Evolutionary conservation across 2,329 filamentous ascomycete genomes (phyloP).

Genomic region (Chrysosporium keratinophilum): DNA sequence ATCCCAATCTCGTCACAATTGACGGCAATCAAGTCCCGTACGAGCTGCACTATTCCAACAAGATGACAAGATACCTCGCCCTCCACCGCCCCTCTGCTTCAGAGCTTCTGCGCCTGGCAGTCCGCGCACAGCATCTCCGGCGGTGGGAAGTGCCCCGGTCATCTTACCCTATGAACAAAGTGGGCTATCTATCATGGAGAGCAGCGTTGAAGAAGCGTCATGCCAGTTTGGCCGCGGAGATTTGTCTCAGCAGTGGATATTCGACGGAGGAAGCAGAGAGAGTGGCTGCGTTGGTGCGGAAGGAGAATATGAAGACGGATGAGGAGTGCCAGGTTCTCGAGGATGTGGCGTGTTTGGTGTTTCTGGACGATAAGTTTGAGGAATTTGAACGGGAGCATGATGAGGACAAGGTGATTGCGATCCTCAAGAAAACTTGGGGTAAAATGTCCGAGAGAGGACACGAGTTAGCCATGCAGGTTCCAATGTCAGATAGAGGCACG

Average conservation of each 20-base stretch:
- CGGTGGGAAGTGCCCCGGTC: constrained; percentile 73
- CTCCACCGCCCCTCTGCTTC: constrained; percentile 52
- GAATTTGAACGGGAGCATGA: constrained; percentile 63
- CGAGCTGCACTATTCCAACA: constrained; percentile 70
- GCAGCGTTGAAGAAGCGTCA: constrained; percentile 63
- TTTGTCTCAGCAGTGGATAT: constrained; percentile 46
- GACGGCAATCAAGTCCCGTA: constrained; percentile 48
- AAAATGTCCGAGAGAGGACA: constrained; percentile 60
- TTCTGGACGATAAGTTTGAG: constrained; percentile 78
- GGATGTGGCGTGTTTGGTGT: constrained; percentile 78
- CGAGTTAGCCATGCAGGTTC: constrained; percentile 55
- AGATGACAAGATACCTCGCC: constrained; percentile 66
- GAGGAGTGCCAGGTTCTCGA: constrained; percentile 60
- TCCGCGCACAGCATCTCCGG: constrained; percentile 74
- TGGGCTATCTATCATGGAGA: constrained; percentile 73
- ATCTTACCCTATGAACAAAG: constrained; percentile 61
- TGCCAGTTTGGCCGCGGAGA: constrained; percentile 47
- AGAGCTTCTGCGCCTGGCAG: constrained; percentile 59
- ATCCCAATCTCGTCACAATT: constrained; percentile 49
- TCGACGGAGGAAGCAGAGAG: constrained; percentile 46
- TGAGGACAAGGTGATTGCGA: constrained; percentile 65
- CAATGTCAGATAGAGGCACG: constrained; percentile 53
- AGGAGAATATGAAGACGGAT: constrained; percentile 54
- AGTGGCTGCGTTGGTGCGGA: constrained; percentile 63
- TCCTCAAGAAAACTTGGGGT: constrained; percentile 62